phyloP scores from a whole-genome alignment of 352 stramenopile genomes.

The Pythium aquatile region DNA sequence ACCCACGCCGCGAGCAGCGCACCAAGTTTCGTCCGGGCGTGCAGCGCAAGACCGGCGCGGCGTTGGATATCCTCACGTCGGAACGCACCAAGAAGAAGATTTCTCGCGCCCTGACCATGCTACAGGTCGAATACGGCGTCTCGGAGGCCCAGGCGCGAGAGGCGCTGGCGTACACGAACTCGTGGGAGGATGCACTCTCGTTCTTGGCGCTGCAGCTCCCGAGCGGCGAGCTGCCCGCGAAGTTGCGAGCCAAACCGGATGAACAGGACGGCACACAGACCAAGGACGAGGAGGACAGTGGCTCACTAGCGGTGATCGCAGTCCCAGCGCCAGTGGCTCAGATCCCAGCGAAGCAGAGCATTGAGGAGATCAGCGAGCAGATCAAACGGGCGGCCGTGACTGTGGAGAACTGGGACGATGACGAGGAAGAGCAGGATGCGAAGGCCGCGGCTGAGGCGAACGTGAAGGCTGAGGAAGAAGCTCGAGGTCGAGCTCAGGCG shows the following conservation, averaged over 20 bases:
- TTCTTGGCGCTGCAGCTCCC: constrained; percentile 60
- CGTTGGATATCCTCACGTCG: constrained; percentile 41
- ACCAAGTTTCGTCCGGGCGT: constrained; percentile 52
- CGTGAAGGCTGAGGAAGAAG: neutral
- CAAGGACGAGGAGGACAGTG: constrained; percentile 25
- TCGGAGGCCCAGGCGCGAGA: constrained; percentile 31
- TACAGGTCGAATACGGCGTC: constrained; percentile 56
- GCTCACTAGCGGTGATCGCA: constrained; percentile 35
- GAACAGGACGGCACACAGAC: neutral
- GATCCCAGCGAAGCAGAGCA: neutral
- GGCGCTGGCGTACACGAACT: constrained; percentile 58
- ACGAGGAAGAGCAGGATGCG: constrained; percentile 14
- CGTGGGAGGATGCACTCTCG: constrained; percentile 60
- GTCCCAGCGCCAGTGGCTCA: neutral
- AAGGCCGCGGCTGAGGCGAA: neutral
- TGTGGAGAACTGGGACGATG: constrained; percentile 30
- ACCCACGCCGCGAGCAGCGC: constrained; percentile 34
- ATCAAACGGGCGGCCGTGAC: neutral
- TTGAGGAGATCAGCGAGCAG: constrained; percentile 11
- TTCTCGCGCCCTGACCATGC: constrained; percentile 35
- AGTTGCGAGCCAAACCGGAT: constrained; percentile 38
- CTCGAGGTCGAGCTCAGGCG: neutral
- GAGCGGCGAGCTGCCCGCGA: constrained; percentile 51
- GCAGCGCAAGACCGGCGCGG: constrained; percentile 18
- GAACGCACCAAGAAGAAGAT: constrained; percentile 60